phyloP scores from a whole-genome alignment of 345 rosid species.

The Linum usitatissimum region DNA sequence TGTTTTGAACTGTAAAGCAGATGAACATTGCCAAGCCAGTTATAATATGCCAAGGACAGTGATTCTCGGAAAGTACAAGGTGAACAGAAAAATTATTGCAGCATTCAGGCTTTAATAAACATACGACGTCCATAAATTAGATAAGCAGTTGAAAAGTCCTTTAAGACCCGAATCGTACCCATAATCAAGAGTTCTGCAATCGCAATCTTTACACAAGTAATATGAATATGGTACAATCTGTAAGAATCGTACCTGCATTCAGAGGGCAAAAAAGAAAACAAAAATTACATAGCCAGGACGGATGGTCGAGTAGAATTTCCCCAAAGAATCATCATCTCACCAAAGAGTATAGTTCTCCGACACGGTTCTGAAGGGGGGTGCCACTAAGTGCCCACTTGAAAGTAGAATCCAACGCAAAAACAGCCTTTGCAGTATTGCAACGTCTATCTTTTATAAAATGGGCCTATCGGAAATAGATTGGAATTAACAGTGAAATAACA shows the following conservation, averaged over 20 bases:
- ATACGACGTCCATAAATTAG: neutral
- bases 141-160: neutral
- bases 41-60: too few species aligned
- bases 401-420: constrained; percentile 70
- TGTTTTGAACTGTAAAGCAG: constrained; percentile 35
- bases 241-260: constrained; percentile 74
- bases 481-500: neutral
- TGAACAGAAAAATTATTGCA: neutral
- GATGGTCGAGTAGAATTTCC: neutral
- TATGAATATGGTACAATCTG: constrained; percentile 80
- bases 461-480: constrained; percentile 34
- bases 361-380: constrained; percentile 97
- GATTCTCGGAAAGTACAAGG: neutral
- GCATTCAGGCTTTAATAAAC: neutral
- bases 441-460: constrained; percentile 87
- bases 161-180: constrained; percentile 31
- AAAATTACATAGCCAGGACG: neutral
- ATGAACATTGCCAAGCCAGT: neutral
- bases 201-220: constrained; percentile 91
- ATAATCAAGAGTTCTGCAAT: constrained; percentile 82
- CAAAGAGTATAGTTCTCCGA: constrained; percentile 94
- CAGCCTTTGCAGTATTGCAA: constrained; percentile 81
- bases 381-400: constrained; percentile 97
- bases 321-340: constrained; percentile 34
- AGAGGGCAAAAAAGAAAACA: constrained; percentile 15